A percentile compares a stretch with the other conserved stretches of the same genome.
phyloP scores from a whole-genome alignment of 2,329 filamentous ascomycete species.

The Pezicula neosporulosa region DNA sequence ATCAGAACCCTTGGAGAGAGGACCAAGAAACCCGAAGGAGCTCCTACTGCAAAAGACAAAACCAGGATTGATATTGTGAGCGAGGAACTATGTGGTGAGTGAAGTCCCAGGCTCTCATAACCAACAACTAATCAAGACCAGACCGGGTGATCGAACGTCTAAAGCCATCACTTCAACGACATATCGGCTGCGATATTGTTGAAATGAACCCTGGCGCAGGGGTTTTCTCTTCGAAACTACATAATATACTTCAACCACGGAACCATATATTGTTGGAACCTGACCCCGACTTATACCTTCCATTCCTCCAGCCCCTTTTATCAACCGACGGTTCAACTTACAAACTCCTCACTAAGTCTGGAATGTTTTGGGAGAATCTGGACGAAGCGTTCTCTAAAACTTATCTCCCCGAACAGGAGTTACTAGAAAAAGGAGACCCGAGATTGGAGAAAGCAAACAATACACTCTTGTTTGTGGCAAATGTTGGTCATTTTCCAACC shows the following conservation, averaged over 20 bases:
- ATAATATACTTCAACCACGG: conserved; percentile 72
- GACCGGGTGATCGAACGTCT: conserved; percentile 55
- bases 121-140: conserved; percentile 3
- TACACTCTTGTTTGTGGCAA: conserved; percentile 69
- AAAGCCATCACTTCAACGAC: conserved; percentile 62
- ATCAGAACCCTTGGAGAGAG: background rate
- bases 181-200: conserved; percentile 78
- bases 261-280: conserved; percentile 82
- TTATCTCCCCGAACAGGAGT: conserved; percentile 51
- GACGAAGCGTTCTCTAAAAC: conserved; percentile 46
- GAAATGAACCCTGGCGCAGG: conserved; percentile 82
- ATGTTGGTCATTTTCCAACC: conserved; percentile 54
- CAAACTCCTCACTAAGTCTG: conserved; percentile 50
- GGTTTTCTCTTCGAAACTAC: conserved; percentile 73
- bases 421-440: conserved; percentile 30
- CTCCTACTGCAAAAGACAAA: conserved; percentile 24
- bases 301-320: conserved; percentile 58
- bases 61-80: conserved; percentile 50
- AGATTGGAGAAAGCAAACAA: conserved; percentile 56
- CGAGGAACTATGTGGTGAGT: conserved; percentile 41
- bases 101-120: background rate
- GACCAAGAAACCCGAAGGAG: background rate
- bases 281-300: conserved; percentile 52
- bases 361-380: conserved; percentile 59
- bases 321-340: conserved; percentile 42